Base-by-base conservation (phyloP, 108 stramenopile genomes). In the Mayamaea pseudoterrestris region DNA sequence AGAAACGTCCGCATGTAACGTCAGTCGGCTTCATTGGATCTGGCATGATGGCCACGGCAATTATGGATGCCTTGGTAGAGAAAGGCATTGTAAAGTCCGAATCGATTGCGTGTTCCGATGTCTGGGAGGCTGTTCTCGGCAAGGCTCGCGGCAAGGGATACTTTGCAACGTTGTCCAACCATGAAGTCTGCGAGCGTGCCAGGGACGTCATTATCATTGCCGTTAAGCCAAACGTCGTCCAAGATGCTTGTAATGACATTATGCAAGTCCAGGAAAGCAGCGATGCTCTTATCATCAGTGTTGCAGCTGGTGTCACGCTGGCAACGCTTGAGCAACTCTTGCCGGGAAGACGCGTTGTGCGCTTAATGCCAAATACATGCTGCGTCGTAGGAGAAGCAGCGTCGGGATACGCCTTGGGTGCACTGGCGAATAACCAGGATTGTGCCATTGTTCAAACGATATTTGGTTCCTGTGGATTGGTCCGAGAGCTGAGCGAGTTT, bases 351-450 rank as follows among this genome's bases (percentile, higher is more conserved):
- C 60, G 89, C 22, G 77, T 94, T 14, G 72, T 94, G 4, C 80
- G 93, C 5, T 90, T 94, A 22, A 94, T 97, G 93, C 93, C 95
- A 51, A 97, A 97, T 63, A 94, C 93, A 0, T 87, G 92, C 1
- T 94, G 92, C 63, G 62, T 83, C 25, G 86, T 96, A 5, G 85
- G 87, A 6, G 79, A 92, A 61, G 71, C 69, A 20, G 93, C 95
- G 0, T 69, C 78, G 28, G 93, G 83, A 24, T 92, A 74, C 51
- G 65, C 88, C 1, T 21, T 76, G 41, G 93, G 94, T 8, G 27
- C 52, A 5, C 36, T 65, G 25, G 87, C 82, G 23, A 85, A 57
- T 5, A 71, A 68, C 7, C 54, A 68, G 1, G 96, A 97, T 57
- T 49, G 63, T 17, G 69, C 54, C 2, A 58, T 90, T 16, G 91